These are phyloP conservation scores for Malus hybrid DNA, from an alignment of 331 rosid genomes.

Conservation along the genomic window DNA sequence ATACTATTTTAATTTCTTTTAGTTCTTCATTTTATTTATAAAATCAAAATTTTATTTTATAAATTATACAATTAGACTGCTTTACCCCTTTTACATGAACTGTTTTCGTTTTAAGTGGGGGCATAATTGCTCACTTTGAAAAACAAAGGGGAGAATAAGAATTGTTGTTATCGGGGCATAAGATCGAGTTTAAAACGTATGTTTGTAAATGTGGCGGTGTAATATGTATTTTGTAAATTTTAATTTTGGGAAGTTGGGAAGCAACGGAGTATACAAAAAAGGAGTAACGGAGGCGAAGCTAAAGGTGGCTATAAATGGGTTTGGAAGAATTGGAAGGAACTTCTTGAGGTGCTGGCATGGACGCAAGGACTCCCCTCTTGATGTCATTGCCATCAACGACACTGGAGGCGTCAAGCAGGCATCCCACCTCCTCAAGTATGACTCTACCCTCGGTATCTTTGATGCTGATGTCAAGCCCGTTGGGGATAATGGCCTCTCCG, in stretches of 20 bases:
- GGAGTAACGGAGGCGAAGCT: slow-evolving; percentile 72
- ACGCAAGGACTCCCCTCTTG: slow-evolving; percentile 78
- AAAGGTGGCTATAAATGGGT: slow-evolving; percentile 92
- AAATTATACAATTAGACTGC: too few species aligned
- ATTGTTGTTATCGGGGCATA: too few species aligned
- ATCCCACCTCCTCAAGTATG: slow-evolving; percentile 97
- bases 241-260: slow-evolving; percentile 37
- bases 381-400: slow-evolving; percentile 88
- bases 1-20: too few species aligned
- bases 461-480: slow-evolving; percentile 88
- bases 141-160: too few species aligned
- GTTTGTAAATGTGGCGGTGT: background rate
- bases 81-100: too few species aligned
- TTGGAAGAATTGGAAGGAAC: slow-evolving; percentile 91
- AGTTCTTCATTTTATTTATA: too few species aligned
- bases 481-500: slow-evolving; percentile 57
- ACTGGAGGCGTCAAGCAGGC: slow-evolving; percentile 97
- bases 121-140: too few species aligned
- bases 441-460: slow-evolving; percentile 91
- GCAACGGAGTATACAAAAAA: slow-evolving; percentile 54
- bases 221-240: too few species aligned
- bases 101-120: too few species aligned
- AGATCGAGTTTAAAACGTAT: too few species aligned
- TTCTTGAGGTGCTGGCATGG: slow-evolving; percentile 97
- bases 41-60: too few species aligned